A percentile compares a stretch with the other conserved stretches of the same genome.
These are phyloP conservation scores for Lobulomyces angularis DNA, from an alignment of 192 early-diverging fungal genomes.

Conservation along the genomic window DNA sequence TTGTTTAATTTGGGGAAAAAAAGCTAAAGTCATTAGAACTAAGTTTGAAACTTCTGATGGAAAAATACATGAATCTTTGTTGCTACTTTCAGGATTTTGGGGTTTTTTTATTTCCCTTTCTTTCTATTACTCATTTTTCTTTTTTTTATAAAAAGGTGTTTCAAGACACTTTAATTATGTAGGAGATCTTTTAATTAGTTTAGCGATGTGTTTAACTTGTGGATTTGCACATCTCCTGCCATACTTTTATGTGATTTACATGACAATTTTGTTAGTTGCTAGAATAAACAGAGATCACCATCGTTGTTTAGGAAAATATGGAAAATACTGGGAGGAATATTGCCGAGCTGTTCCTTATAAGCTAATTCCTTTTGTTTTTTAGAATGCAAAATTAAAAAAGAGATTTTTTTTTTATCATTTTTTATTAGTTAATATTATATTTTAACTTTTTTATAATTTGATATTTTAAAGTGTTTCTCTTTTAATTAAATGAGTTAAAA, in stretches of 20 bases:
- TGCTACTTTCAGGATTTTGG: constrained; percentile 68
- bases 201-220: constrained; percentile 64
- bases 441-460: too few species aligned
- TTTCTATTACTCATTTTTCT: not conserved
- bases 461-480: too few species aligned
- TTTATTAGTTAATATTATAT: too few species aligned
- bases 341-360: constrained; percentile 46
- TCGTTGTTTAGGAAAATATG: constrained; percentile 65
- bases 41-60: constrained; percentile 62
- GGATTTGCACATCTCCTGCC: constrained; percentile 51
- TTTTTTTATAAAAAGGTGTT: constrained; percentile 16
- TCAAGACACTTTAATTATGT: constrained; percentile 79
- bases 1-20: constrained; percentile 66
- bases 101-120: constrained; percentile 23
- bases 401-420: too few species aligned
- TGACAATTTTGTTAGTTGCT: constrained; percentile 57
- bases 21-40: constrained; percentile 59
- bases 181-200: constrained; percentile 58
- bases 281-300: constrained; percentile 59
- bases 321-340: constrained; percentile 71
- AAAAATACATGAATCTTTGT: constrained; percentile 46
- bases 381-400: too few species aligned
- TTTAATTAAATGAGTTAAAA: too few species aligned
- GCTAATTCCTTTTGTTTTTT: constrained; percentile 35
- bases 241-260: constrained; percentile 74